A percentile compares a stretch with the other conserved stretches of the same genome.
Evolutionary conservation across 2,329 filamentous ascomycete genomes (phyloP).

Genomic region (Knoxdaviesia proteae): DNA sequence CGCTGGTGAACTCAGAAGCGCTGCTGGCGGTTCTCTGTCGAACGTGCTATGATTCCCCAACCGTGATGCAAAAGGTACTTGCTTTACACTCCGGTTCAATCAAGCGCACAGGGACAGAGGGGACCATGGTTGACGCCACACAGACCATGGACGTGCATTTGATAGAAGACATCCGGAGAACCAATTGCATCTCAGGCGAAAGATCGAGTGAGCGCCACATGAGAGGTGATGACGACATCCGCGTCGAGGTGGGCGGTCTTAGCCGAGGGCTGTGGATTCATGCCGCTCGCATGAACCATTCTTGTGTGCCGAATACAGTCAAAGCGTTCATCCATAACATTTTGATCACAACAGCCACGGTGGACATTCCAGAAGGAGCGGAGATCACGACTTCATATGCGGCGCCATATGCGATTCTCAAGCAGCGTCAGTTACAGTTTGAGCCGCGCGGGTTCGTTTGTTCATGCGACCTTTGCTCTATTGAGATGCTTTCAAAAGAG

Average conservation of each 20-base stretch:
- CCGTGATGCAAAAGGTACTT: constrained; percentile 13
- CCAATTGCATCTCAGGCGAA: constrained; percentile 14
- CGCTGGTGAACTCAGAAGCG: constrained; percentile 17
- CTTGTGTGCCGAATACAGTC: constrained; percentile 16
- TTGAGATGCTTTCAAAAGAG: too few relatives aligned
- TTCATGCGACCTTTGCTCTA: constrained; percentile 15
- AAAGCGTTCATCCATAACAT: constrained; percentile 22
- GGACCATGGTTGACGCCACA: constrained; percentile 13
- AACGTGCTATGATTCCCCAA: constrained; percentile 18
- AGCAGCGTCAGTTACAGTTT: constrained; percentile 10
- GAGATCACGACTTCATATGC: constrained; percentile 19
- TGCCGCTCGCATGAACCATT: constrained; percentile 21
- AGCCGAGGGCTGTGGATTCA: constrained; percentile 15
- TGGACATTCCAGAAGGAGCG: constrained; percentile 15
- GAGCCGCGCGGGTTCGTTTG: constrained; percentile 19
- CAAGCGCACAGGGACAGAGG: constrained; percentile 11
- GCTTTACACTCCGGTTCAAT: constrained; percentile 16
- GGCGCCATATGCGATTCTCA: constrained; percentile 12
- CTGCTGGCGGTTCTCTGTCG: constrained; percentile 19
- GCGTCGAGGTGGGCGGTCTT: constrained; percentile 1
- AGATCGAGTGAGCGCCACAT: constrained; percentile 10
- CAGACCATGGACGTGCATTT: constrained; percentile 17
- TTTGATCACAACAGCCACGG: constrained; percentile 17
- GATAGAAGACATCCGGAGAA: constrained; percentile 18
- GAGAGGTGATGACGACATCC: background rate